A percentile compares a stretch with the other conserved stretches of the same genome.
Evolutionary conservation across 306 rosid genomes (phyloP).

Genomic region (Astragalus glycyphyllos): DNA sequence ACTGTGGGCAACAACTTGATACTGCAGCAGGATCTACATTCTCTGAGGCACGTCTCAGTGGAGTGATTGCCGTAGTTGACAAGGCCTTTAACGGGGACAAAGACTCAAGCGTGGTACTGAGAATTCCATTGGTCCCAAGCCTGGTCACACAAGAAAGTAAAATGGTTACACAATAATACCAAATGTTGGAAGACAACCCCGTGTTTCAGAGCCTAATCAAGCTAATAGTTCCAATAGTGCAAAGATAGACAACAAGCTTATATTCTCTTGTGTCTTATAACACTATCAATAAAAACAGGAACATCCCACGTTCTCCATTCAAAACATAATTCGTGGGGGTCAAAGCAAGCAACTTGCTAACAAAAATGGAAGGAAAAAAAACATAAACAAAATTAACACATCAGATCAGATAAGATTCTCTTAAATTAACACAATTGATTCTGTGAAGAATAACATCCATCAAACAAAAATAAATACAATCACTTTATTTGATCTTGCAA

Average conservation of each 20-base stretch:
- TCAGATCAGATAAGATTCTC: slow-evolving; percentile 43
- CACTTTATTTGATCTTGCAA: slow-evolving; percentile 6
- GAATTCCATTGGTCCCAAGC: slow-evolving; percentile 82
- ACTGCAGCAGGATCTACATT: slow-evolving; percentile 60
- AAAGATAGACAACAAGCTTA: no score
- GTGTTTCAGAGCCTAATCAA: slow-evolving; percentile 36
- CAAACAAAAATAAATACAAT: background rate
- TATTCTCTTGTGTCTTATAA: slow-evolving; percentile 28
- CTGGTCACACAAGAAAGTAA: slow-evolving; percentile 49
- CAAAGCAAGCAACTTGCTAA: slow-evolving; percentile 24
- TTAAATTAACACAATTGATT: slow-evolving; percentile 23
- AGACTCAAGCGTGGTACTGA: slow-evolving; percentile 76
- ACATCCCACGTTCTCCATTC: slow-evolving; percentile 39
- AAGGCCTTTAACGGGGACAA: slow-evolving; percentile 74
- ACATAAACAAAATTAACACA: slow-evolving; percentile 39
- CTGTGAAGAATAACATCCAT: slow-evolving; percentile 25
- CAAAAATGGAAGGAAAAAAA: background rate
- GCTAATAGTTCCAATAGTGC: no score
- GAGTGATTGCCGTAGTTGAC: slow-evolving; percentile 53
- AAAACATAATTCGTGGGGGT: slow-evolving; percentile 29
- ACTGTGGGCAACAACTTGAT: slow-evolving; percentile 71
- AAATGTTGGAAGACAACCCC: slow-evolving; percentile 42
- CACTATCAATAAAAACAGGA: slow-evolving; percentile 33
- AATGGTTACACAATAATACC: slow-evolving; percentile 35
- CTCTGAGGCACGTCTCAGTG: slow-evolving; percentile 57